Percentiles rank a stretch among this genome's conserved stretches.
Conservation (phyloP, 2,329 filamentous ascomycete species). For the Teratosphaeriaceae sp. region DNA sequence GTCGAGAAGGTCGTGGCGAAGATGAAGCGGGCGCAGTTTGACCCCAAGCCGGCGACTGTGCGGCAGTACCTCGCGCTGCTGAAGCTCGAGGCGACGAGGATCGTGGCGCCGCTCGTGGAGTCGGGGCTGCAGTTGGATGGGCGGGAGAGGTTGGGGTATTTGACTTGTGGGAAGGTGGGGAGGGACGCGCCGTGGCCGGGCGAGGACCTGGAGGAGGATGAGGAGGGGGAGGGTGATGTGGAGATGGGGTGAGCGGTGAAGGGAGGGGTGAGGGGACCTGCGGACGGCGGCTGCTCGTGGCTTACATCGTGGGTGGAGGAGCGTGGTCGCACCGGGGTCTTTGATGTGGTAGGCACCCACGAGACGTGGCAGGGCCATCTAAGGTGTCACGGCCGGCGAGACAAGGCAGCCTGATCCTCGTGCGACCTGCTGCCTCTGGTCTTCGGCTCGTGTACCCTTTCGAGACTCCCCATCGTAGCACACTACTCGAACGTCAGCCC, state of each 20-base stretch:
- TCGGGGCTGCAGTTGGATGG: conserved; percentile 7
- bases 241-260: not conserved
- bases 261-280: too few species aligned
- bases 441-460: not conserved
- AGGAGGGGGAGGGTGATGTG: conserved; percentile 3
- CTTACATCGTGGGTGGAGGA: too few species aligned
- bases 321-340: too few species aligned
- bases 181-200: conserved; percentile 26
- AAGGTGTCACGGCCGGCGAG: too few species aligned
- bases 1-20: conserved; percentile 18
- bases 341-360: too few species aligned
- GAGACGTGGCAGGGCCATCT: too few species aligned
- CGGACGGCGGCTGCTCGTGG: too few species aligned
- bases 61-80: conserved; percentile 15
- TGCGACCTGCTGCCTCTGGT: not conserved
- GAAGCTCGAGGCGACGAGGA: conserved; percentile 25
- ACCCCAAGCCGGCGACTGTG: conserved; percentile 19
- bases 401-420: not conserved
- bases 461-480: too few species aligned
- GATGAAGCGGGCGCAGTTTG: conserved; percentile 15
- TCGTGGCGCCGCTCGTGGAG: conserved; percentile 26
- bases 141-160: conserved; percentile 23
- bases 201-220: conserved; percentile 6
- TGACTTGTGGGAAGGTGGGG: conserved; percentile 29
- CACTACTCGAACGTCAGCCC: too few species aligned